Percentiles rank a stretch among this genome's conserved stretches.
phyloP scores from a whole-genome alignment of 2,329 filamentous ascomycete species.

The Diaporthe nobilis region DNA sequence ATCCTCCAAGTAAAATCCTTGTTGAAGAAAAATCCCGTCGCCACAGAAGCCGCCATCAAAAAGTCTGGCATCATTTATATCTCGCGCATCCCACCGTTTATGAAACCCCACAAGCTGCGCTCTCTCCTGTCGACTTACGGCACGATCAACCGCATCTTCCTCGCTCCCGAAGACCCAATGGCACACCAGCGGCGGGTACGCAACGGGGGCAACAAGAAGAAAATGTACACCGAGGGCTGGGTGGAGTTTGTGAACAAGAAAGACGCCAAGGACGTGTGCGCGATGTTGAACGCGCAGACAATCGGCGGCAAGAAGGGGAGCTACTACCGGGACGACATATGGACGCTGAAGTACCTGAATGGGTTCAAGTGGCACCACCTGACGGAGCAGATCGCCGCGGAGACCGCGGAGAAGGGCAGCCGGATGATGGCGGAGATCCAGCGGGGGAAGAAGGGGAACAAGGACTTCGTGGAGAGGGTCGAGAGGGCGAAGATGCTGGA shows the following conservation, averaged over 20 bases:
- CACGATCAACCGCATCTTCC: slow-evolving; percentile 81
- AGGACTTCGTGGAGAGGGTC: slow-evolving; percentile 83
- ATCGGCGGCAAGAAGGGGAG: slow-evolving; percentile 88
- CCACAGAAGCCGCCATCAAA: slow-evolving; percentile 74
- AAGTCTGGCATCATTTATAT: slow-evolving; percentile 88
- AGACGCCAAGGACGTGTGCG: slow-evolving; percentile 82
- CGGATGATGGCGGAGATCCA: slow-evolving; percentile 84
- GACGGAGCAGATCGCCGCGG: slow-evolving; percentile 83
- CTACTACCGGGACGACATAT: slow-evolving; percentile 89
- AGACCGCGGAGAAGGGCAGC: slow-evolving; percentile 84
- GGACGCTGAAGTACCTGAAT: slow-evolving; percentile 85
- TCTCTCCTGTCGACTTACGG: slow-evolving; percentile 83
- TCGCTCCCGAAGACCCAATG: slow-evolving; percentile 80
- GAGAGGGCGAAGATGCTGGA: slow-evolving; percentile 85
- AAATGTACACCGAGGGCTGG: slow-evolving; percentile 88
- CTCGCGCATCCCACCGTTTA: slow-evolving; percentile 87
- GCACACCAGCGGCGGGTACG: slow-evolving; percentile 77
- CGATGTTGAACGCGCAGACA: slow-evolving; percentile 81
- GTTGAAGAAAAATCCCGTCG: slow-evolving; percentile 77
- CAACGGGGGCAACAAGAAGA: slow-evolving; percentile 86
- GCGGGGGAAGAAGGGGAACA: slow-evolving; percentile 83
- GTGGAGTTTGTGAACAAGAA: slow-evolving; percentile 84
- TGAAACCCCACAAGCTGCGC: slow-evolving; percentile 85
- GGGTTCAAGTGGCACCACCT: slow-evolving; percentile 86
- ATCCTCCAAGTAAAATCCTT: slow-evolving; percentile 58